phyloP scores from a whole-genome alignment of 352 stramenopile species.

The Phytophthora melonis region DNA sequence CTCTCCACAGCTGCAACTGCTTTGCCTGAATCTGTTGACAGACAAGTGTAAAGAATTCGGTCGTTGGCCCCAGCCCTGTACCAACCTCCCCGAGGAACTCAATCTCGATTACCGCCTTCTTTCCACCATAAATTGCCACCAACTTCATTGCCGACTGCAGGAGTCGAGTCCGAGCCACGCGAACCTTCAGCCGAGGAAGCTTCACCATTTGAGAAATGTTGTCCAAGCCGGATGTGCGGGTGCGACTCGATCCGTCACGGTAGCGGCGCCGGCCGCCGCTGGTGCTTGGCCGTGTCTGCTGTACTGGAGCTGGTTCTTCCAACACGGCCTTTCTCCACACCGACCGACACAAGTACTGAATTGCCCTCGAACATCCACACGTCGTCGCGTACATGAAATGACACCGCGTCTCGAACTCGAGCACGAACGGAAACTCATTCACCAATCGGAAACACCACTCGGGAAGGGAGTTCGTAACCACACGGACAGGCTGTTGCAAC shows the following conservation, averaged over 20 bases:
- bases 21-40: constrained; percentile 76
- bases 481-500: constrained; percentile 65
- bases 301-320: constrained; percentile 46
- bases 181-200: constrained; percentile 79
- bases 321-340: constrained; percentile 71
- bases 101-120: constrained; percentile 82
- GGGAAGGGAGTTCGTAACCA: constrained; percentile 71
- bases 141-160: constrained; percentile 81
- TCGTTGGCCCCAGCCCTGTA: constrained; percentile 76
- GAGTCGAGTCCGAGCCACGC: constrained; percentile 65
- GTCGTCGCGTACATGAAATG: constrained; percentile 79
- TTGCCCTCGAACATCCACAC: constrained; percentile 70
- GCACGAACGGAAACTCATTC: constrained; percentile 64
- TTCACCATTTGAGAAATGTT: constrained; percentile 78
- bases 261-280: constrained; percentile 35
- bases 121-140: constrained; percentile 74
- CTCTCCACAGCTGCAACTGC: constrained; percentile 64
- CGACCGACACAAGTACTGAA: constrained; percentile 73
- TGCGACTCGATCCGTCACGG: constrained; percentile 48
- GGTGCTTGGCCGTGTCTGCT: constrained; percentile 17
- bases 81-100: constrained; percentile 85
- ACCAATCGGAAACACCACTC: constrained; percentile 65
- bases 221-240: constrained; percentile 48
- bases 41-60: constrained; percentile 82
- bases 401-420: constrained; percentile 72